A percentile compares a stretch with the other conserved stretches of the same genome.
Evolutionary conservation across 2,329 filamentous ascomycete species (phyloP).

Genomic region (Emmonsia crescens): DNA sequence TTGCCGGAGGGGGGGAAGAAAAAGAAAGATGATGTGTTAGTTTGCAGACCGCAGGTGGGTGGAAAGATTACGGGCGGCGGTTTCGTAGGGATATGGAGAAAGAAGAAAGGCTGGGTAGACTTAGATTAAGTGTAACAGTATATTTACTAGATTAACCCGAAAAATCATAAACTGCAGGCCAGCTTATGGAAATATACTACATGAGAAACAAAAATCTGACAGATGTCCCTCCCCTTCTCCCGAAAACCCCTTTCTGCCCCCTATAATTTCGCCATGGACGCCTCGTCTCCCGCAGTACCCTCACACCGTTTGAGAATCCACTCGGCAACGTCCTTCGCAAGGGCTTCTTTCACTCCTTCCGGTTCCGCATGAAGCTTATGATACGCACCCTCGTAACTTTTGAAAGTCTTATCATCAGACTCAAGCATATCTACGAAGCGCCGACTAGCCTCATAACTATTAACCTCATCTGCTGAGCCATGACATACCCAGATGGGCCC

Average conservation of each 20-base stretch:
- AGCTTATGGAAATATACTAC: not conserved
- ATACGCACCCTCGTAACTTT: conserved; percentile 63
- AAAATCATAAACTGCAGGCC: not conserved
- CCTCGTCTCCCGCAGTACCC: not conserved
- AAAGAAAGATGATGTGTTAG: conserved; percentile 31
- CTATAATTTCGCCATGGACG: conserved; percentile 7
- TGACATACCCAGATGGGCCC: conserved; percentile 59
- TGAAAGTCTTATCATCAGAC: conserved; percentile 59
- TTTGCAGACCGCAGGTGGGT: conserved; percentile 45
- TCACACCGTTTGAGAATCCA: conserved; percentile 47
- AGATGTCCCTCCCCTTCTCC: not conserved
- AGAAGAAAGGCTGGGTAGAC: conserved; percentile 20
- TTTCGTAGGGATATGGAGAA: conserved; percentile 42
- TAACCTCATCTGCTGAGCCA: conserved; percentile 62
- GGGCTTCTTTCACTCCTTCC: conserved; percentile 23
- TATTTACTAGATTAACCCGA: not conserved
- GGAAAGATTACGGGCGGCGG: conserved; percentile 38
- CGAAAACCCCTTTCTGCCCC: not conserved
- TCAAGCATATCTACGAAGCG: conserved; percentile 49
- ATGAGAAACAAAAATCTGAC: not conserved
- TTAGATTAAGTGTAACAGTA: not conserved
- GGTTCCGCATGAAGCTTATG: conserved; percentile 48
- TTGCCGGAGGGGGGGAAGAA: conserved; percentile 12
- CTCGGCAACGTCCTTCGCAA: conserved; percentile 48
- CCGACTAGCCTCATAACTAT: conserved; percentile 54